Evolutionary conservation across 352 stramenopile genomes (phyloP).

Genomic region (Peronospora tabacina): DNA sequence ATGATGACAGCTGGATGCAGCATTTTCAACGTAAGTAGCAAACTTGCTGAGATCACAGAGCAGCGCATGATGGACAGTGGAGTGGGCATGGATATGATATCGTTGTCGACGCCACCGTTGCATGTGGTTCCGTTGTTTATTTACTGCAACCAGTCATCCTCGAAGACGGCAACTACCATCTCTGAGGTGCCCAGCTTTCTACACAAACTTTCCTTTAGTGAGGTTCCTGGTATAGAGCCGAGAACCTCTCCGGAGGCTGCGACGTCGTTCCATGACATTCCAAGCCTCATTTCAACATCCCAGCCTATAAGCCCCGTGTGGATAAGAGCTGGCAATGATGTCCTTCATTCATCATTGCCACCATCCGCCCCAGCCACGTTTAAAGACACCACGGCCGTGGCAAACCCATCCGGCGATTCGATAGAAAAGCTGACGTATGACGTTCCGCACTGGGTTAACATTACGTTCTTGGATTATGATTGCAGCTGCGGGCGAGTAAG

Average conservation of each 20-base stretch:
- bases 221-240: constrained; percentile 9
- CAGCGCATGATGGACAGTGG: constrained; percentile 99
- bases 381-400: background rate
- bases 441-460: constrained; percentile 92
- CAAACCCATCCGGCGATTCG: background rate
- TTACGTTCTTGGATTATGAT: constrained; percentile 82
- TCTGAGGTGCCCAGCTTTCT: constrained; percentile 8
- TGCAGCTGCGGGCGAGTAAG: constrained; percentile 34
- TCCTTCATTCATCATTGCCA: constrained; percentile 7
- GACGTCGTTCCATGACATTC: constrained; percentile 12
- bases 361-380: constrained; percentile 7
- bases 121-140: constrained; percentile 98
- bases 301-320: constrained; percentile 23
- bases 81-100: constrained; percentile 98
- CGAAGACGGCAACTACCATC: background rate
- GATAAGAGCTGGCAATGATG: constrained; percentile 13
- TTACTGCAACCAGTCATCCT: constrained; percentile 30
- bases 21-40: constrained; percentile 94
- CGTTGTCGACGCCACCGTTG: constrained; percentile 89
- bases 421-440: constrained; percentile 56
- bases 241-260: constrained; percentile 15
- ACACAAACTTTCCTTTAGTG: constrained; percentile 19
- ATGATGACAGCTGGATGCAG: constrained; percentile 93
- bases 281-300: constrained; percentile 13
- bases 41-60: constrained; percentile 92